These are phyloP conservation scores for Rickenella mellea DNA, from an alignment of 768 basidiomycete genomes.

Conservation along the genomic window DNA sequence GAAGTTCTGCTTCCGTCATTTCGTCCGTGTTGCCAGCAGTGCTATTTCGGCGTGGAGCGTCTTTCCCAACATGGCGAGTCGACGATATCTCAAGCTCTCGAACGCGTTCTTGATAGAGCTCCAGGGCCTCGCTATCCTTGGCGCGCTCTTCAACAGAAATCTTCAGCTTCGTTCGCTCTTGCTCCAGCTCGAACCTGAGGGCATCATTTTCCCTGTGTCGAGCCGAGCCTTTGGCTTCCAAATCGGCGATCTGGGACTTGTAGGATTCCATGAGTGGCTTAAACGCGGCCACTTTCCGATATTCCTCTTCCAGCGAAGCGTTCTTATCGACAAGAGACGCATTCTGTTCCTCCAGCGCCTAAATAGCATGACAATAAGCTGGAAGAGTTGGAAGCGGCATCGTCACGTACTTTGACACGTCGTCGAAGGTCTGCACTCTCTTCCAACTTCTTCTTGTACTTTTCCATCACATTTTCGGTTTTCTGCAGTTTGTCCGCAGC, in stretches of 20 bases:
- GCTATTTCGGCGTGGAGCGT: conserved; percentile 14
- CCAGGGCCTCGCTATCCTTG: conserved; percentile 77
- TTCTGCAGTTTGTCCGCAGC: conserved; percentile 88
- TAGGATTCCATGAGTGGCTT: conserved; percentile 90
- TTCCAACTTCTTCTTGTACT: conserved; percentile 97
- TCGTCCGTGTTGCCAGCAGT: conserved; percentile 16
- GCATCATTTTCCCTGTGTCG: conserved; percentile 65
- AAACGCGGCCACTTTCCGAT: conserved; percentile 75
- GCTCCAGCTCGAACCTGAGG: conserved; percentile 69
- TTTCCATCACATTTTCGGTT: conserved; percentile 96
- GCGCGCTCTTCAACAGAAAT: conserved; percentile 60
- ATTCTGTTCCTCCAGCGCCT: conserved; percentile 91
- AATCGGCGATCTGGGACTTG: conserved; percentile 73
- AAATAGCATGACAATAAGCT: conserved; percentile 1
- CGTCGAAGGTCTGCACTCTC: conserved; percentile 83
- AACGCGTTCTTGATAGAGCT: conserved; percentile 84
- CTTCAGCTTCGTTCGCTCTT: conserved; percentile 58
- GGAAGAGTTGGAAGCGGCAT: conserved; percentile 2
- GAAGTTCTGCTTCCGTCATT: conserved; percentile 37
- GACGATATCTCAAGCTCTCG: conserved; percentile 75
- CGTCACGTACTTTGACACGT: conserved; percentile 53
- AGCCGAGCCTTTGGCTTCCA: conserved; percentile 62
- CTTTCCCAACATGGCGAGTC: conserved; percentile 32
- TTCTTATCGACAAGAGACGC: conserved; percentile 87
- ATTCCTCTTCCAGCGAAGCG: conserved; percentile 86